These are phyloP conservation scores for Pinus albicaulis DNA, from an alignment of 75 land plant genomes.

Conservation along the genomic window DNA sequence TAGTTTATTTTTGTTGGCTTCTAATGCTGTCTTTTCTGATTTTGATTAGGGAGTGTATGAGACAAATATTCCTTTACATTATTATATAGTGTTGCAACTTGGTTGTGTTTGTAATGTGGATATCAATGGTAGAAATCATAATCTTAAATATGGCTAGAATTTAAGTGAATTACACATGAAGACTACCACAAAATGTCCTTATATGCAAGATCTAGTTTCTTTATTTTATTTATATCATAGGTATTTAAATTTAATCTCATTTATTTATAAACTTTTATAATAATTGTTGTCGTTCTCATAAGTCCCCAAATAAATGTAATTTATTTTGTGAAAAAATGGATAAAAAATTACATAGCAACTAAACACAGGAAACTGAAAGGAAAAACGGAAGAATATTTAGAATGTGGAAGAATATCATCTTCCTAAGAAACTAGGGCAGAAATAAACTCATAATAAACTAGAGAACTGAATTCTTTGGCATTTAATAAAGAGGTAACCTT, in stretches of 20 bases:
- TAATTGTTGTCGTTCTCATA: too few relatives aligned
- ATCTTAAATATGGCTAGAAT: conserved; percentile 65
- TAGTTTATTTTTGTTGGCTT: background rate
- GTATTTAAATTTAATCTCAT: conserved; percentile 22
- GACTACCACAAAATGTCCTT: conserved; percentile 91
- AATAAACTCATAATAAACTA: too few relatives aligned
- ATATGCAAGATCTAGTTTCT: conserved; percentile 56
- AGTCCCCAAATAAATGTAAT: too few relatives aligned
- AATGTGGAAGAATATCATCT: too few relatives aligned
- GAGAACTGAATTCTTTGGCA: too few relatives aligned
- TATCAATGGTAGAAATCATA: conserved; percentile 47
- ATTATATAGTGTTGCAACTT: conserved; percentile 67
- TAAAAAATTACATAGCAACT: too few relatives aligned
- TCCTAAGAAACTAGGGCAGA: too few relatives aligned
- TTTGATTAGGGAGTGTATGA: conserved; percentile 85
- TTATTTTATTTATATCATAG: conserved; percentile 91
- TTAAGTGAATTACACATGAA: conserved; percentile 86
- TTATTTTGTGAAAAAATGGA: too few relatives aligned
- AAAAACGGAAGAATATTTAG: too few relatives aligned
- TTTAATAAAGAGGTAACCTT: too few relatives aligned
- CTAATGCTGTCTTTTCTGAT: background rate
- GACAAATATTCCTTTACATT: conserved; percentile 75
- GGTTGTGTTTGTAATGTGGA: conserved; percentile 97
- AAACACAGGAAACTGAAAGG: too few relatives aligned
- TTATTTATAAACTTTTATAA: too few relatives aligned